Evolutionary conservation across 257 asterid genomes (phyloP).

Genomic region (Petunia axillaris): DNA sequence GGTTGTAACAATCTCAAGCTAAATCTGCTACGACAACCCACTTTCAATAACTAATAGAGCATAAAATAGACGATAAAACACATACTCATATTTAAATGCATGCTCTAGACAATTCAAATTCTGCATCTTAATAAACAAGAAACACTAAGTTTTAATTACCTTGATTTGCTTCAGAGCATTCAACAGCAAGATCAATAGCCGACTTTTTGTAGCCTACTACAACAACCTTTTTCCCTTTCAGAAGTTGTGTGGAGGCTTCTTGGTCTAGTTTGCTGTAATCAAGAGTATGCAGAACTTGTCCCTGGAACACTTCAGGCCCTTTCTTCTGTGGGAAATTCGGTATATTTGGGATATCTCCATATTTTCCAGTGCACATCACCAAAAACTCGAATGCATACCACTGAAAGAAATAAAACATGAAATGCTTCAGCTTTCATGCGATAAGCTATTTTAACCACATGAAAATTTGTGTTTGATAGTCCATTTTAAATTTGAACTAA

Average conservation of each 20-base stretch:
- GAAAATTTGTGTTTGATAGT: no score
- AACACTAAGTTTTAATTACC: slow-evolving; percentile 44
- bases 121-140: background rate
- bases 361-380: slow-evolving; percentile 89
- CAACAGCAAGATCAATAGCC: slow-evolving; percentile 85
- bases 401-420: slow-evolving; percentile 36
- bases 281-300: slow-evolving; percentile 70
- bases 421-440: background rate
- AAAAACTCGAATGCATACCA: slow-evolving; percentile 73
- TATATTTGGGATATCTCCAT: slow-evolving; percentile 77
- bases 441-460: no score
- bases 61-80: background rate
- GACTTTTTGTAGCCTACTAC: slow-evolving; percentile 89
- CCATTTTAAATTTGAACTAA: no score
- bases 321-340: slow-evolving; percentile 62
- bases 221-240: slow-evolving; percentile 68
- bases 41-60: background rate
- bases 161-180: slow-evolving; percentile 87
- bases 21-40: background rate
- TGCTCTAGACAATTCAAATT: background rate
- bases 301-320: slow-evolving; percentile 73
- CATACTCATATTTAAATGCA: no score
- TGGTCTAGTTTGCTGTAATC: slow-evolving; percentile 80
- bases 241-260: slow-evolving; percentile 48
- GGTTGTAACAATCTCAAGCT: background rate